Evolutionary conservation across 2,329 filamentous ascomycete species (phyloP), one percentile per base, ranked within the genome.

Genomic region (Cadophora luteo-olivacea): DNA sequence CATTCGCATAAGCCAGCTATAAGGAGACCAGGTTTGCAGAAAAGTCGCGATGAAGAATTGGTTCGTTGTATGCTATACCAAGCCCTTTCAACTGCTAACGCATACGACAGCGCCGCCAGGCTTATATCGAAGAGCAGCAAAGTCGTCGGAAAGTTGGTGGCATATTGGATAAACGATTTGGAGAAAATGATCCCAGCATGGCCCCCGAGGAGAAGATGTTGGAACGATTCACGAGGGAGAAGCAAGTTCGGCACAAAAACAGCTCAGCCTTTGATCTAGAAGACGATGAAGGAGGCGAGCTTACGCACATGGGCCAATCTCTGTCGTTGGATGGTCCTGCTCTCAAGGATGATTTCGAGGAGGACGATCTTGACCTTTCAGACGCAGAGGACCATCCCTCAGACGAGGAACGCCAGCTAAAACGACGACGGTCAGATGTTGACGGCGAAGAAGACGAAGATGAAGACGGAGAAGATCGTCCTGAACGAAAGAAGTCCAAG

Each of bases 161-260:
- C 4, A 93, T 99, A 71, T 81, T 97, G 64, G 96, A 99, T 84
- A 89, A 93, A 76, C 91, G 96, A 75, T 97, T 99, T 76, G 96
- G 97, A 80, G 97, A 99, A 83, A 92, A 97, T 77, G 94, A 99
- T 79, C 92, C 94, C 12, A 92, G 89, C 14, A 95, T 99, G 93
- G 93, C 93, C 3, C 91, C 94, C 1, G 96, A 99, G 77, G 93
- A 98, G 77, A 92, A 92, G 78, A 96, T 96, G 82, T 87, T 96
- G 73, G 92, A 97, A 80, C 87, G 96, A 77, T 99, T 97, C 78
- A 92, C 95, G 55, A 84, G 89, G 75, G 96, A 97, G 81, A 96
- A 96, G 80, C 91, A 94, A 82, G 86, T 86, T 74, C 87, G 87
- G 72, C 89, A 92, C 82, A 93, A 91, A 79, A 93, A 92, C 76